Percentiles rank a stretch among this genome's conserved stretches.
Evolutionary conservation across 2,329 filamentous ascomycete species (phyloP).

Genomic region (Beauveria sp.): DNA sequence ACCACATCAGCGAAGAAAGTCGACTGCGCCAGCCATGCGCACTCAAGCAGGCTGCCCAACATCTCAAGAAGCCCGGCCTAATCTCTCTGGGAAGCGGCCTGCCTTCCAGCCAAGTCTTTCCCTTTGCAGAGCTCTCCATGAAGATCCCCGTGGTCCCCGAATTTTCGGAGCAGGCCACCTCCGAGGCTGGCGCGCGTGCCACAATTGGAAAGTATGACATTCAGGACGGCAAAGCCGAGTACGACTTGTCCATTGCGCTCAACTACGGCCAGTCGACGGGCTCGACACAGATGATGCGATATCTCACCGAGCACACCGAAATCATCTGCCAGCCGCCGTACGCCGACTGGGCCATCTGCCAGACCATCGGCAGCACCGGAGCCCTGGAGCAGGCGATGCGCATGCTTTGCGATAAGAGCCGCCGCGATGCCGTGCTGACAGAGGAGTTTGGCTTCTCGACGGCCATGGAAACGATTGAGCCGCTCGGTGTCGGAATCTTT

Average conservation of each 20-base stretch:
- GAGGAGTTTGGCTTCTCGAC: constrained; percentile 90
- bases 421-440: constrained; percentile 71
- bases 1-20: constrained; percentile 56
- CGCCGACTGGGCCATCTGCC: constrained; percentile 76
- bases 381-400: constrained; percentile 77
- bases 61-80: constrained; percentile 71
- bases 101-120: constrained; percentile 84
- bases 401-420: constrained; percentile 63
- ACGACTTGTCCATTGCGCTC: constrained; percentile 78
- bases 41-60: constrained; percentile 76
- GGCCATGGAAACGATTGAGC: constrained; percentile 49
- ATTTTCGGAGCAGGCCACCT: constrained; percentile 63
- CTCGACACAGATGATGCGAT: constrained; percentile 79
- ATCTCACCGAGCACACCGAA: constrained; percentile 91
- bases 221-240: constrained; percentile 42
- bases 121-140: constrained; percentile 71
- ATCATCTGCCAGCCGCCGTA: constrained; percentile 82
- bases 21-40: constrained; percentile 55
- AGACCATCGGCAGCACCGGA: constrained; percentile 81
- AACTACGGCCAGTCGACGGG: constrained; percentile 91
- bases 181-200: constrained; percentile 50
- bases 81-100: constrained; percentile 90
- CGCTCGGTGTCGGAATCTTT: constrained; percentile 44
- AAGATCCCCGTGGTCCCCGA: constrained; percentile 62
- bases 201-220: constrained; percentile 80